Evolutionary conservation across 495 filamentous ascomycete species (phyloP).

Genomic region (Tuber brumale): DNA sequence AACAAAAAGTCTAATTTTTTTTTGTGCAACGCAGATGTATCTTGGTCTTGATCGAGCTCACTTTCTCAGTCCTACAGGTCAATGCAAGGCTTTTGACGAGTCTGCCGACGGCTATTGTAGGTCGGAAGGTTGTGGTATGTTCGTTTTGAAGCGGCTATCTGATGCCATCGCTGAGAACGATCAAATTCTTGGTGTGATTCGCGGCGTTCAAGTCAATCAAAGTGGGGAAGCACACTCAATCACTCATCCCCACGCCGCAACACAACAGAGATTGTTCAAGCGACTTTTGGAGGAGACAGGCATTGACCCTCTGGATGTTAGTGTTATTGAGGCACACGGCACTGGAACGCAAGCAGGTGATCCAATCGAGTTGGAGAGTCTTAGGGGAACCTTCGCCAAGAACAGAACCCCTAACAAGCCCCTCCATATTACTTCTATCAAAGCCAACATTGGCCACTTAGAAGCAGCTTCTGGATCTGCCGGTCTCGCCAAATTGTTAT

Average conservation of each 20-base stretch:
- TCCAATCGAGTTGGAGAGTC: constrained; percentile 69
- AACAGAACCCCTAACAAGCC: constrained; percentile 61
- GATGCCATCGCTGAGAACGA: constrained; percentile 72
- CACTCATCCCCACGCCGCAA: constrained; percentile 68
- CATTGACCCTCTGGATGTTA: constrained; percentile 64
- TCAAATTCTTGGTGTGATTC: constrained; percentile 61
- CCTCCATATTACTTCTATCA: constrained; percentile 74
- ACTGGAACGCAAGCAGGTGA: constrained; percentile 82
- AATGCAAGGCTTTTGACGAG: constrained; percentile 74
- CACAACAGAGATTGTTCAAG: constrained; percentile 64
- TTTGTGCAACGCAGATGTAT: constrained; percentile 22
- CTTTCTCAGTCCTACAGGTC: constrained; percentile 71
- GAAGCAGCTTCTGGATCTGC: constrained; percentile 83
- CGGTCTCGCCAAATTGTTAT: constrained; percentile 71
- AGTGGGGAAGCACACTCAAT: constrained; percentile 73
- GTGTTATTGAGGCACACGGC: constrained; percentile 87
- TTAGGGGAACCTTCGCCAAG: constrained; percentile 72
- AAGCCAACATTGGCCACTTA: constrained; percentile 84
- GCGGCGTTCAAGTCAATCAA: constrained; percentile 65
- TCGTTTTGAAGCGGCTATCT: constrained; percentile 67
- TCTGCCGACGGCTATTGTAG: constrained; percentile 73
- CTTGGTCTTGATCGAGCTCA: constrained; percentile 70
- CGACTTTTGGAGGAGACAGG: constrained; percentile 63
- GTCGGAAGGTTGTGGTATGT: constrained; percentile 63
- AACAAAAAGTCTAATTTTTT: constrained; percentile 80